A percentile compares a stretch with the other conserved stretches of the same genome.
These are phyloP conservation scores for Phytopythium litorale DNA, from an alignment of 352 stramenopile genomes.

Conservation along the genomic window DNA sequence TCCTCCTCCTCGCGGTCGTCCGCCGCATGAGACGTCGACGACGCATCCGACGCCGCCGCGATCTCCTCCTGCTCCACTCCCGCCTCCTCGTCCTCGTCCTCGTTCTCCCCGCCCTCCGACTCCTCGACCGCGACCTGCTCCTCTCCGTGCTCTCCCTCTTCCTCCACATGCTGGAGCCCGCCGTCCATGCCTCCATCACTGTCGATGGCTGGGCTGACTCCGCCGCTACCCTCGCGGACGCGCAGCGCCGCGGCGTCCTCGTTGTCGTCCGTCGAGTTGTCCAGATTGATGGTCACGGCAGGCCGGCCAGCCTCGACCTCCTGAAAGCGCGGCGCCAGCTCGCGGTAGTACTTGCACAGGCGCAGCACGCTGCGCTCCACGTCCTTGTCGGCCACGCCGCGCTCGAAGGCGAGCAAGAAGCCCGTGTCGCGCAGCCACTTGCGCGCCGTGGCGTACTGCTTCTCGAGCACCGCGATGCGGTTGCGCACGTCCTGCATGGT, in stretches of 20 bases:
- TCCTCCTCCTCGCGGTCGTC: background rate
- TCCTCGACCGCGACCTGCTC: background rate
- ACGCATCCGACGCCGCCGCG: background rate
- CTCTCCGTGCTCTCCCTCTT: constrained; percentile 14
- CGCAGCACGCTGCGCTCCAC: constrained; percentile 12
- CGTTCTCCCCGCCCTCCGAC: background rate
- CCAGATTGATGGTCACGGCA: constrained; percentile 5
- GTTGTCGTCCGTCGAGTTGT: constrained; percentile 13
- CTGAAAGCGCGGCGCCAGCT: constrained; percentile 10
- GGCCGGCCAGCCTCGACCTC: background rate
- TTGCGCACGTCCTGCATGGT: constrained; percentile 11
- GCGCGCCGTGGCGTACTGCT: constrained; percentile 14
- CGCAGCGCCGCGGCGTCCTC: constrained; percentile 8
- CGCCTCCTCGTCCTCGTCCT: background rate
- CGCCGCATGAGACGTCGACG: background rate
- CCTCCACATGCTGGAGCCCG: constrained; percentile 6
- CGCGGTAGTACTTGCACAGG: constrained; percentile 27
- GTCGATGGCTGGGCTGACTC: background rate
- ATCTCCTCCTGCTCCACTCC: constrained; percentile 6
- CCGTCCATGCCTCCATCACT: constrained; percentile 7
- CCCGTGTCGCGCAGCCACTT: constrained; percentile 14
- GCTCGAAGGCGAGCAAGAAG: constrained; percentile 8
- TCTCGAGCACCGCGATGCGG: constrained; percentile 15
- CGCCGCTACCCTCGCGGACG: background rate
- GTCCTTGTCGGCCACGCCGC: constrained; percentile 9